phyloP scores from a whole-genome alignment of 1,139 yeast genomes.

The Pneumocystis carinii region DNA sequence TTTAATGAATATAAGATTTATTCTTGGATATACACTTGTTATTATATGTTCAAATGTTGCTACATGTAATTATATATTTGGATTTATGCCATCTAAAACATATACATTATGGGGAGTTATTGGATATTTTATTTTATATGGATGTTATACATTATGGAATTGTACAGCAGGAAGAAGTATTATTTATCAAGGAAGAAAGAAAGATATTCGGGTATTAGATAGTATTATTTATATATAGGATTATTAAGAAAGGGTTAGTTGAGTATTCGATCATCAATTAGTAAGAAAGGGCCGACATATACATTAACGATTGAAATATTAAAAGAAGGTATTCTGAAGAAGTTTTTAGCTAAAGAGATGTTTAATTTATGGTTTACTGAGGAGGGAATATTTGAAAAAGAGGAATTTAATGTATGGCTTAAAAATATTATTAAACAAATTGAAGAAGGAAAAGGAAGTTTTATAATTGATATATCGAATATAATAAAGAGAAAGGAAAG shows the following conservation, averaged over 20 bases:
- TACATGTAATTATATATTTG: conserved; percentile 47
- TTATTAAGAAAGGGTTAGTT: neutral
- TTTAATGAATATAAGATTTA: conserved; percentile 48
- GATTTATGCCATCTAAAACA: conserved; percentile 29
- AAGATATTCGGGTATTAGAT: conserved; percentile 3
- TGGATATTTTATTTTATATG: conserved; percentile 38
- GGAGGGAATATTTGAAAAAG: neutral
- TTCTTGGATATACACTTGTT: conserved; percentile 55
- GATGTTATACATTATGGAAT: conserved; percentile 34
- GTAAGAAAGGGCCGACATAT: conserved; percentile 41
- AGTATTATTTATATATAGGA: conserved; percentile 11
- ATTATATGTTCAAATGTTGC: conserved; percentile 51
- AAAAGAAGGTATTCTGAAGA: neutral
- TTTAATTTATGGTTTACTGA: neutral
- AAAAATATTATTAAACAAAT: neutral
- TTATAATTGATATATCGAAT: neutral
- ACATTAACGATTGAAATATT: neutral
- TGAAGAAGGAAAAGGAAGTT: neutral
- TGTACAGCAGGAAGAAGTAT: conserved; percentile 40
- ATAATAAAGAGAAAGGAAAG: neutral
- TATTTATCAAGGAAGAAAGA: conserved; percentile 43
- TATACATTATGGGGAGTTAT: conserved; percentile 34
- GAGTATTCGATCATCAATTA: neutral
- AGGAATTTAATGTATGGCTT: neutral
- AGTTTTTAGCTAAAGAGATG: neutral